Percentiles rank a stretch among this genome's conserved stretches.
These are phyloP conservation scores for Obelidium mucronatum DNA, from an alignment of 192 early-diverging fungal genomes.

Conservation along the genomic window DNA sequence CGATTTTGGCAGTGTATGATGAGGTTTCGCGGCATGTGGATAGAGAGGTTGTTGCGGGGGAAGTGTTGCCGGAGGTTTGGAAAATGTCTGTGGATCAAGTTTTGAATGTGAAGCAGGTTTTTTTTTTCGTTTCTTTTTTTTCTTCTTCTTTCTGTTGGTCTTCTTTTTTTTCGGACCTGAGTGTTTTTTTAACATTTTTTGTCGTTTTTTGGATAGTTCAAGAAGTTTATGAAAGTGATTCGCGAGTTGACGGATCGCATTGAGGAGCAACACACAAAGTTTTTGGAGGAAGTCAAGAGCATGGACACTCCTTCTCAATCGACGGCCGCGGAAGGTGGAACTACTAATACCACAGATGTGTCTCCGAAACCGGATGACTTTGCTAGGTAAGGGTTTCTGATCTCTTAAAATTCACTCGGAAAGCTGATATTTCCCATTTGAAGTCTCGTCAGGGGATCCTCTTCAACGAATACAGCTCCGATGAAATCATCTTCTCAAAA, in stretches of 20 bases:
- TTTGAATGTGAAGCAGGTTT: slow-evolving; percentile 73
- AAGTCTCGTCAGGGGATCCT: no score
- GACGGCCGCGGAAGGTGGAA: no score
- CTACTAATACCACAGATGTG: no score
- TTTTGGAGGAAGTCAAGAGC: slow-evolving; percentile 40
- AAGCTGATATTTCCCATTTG: no score
- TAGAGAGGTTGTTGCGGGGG: slow-evolving; percentile 75
- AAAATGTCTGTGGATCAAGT: slow-evolving; percentile 71
- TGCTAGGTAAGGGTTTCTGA: no score
- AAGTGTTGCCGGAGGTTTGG: slow-evolving; percentile 84
- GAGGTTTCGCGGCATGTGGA: slow-evolving; percentile 78
- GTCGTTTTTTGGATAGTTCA: slow-evolving; percentile 17
- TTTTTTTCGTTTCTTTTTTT: not conserved
- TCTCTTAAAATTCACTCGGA: no score
- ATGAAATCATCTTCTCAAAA: no score
- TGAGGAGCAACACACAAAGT: slow-evolving; percentile 40
- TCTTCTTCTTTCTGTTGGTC: not conserved
- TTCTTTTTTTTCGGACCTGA: no score
- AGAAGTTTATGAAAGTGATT: slow-evolving; percentile 45
- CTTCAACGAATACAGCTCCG: no score
- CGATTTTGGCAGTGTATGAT: slow-evolving; percentile 80
- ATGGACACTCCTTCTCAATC: no score
- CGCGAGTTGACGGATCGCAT: slow-evolving; percentile 27
- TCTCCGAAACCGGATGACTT: no score
- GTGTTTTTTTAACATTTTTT: not conserved